Conservation (phyloP, 257 asterid species). For the Gentiana dahurica region DNA sequence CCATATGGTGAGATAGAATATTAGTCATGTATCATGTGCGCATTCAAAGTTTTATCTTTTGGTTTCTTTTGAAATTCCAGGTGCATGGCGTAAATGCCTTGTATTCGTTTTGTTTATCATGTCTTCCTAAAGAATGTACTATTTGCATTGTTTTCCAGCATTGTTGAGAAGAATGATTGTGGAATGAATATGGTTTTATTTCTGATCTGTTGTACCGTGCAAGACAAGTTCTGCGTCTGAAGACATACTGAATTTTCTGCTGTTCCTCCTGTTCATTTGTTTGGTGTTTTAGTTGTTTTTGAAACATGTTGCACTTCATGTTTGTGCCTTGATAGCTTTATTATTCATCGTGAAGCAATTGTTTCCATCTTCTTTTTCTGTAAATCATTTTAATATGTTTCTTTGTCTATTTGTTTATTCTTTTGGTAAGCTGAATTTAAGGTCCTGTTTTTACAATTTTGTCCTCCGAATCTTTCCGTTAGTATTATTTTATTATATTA, state of each 20-base stretch:
- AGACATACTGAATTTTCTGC: not conserved
- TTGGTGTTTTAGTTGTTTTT: not conserved
- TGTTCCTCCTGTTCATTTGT: not conserved
- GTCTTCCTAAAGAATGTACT: not conserved
- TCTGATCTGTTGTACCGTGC: too few species aligned
- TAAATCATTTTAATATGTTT: not conserved
- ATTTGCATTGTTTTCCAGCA: not conserved
- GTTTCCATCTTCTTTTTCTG: not conserved
- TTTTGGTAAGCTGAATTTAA: not conserved
- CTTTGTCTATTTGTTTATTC: not conserved
- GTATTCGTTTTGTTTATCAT: not conserved
- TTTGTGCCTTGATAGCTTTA: not conserved
- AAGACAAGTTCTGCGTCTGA: not conserved
- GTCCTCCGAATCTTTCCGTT: too few species aligned
- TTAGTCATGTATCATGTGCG: not conserved
- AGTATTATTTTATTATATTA: too few species aligned
- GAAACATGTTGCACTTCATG: not conserved
- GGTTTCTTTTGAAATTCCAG: not conserved
- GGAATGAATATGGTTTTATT: not conserved
- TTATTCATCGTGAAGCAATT: not conserved
- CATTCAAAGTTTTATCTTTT: not conserved
- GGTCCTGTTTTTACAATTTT: not conserved
- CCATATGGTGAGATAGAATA: constrained; percentile 49
- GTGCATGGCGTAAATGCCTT: not conserved
- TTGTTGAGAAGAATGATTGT: not conserved